Evolutionary conservation across 257 asterid genomes (phyloP).

Genomic region (Petunia secreta): DNA sequence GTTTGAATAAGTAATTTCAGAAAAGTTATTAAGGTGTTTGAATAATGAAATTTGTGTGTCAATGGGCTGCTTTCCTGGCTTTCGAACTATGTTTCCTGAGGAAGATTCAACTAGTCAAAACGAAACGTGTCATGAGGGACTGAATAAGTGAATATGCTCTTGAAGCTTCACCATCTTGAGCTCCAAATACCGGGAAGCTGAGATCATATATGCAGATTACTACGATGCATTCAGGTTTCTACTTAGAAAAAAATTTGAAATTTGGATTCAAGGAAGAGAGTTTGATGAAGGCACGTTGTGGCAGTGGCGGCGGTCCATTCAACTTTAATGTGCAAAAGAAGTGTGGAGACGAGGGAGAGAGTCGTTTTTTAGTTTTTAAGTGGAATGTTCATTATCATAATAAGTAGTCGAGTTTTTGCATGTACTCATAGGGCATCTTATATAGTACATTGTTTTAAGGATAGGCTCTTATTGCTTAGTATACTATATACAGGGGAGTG

Average conservation of each 20-base stretch:
- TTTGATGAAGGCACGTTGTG: not conserved
- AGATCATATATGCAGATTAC: constrained; percentile 2
- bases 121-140: not conserved
- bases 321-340: not conserved
- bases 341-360: not conserved
- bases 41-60: too few species aligned
- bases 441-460: not conserved
- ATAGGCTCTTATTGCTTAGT: not conserved
- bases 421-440: not conserved
- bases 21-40: too few species aligned
- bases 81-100: not conserved
- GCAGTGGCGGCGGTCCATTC: not conserved
- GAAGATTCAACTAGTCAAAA: not conserved
- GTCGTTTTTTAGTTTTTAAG: too few species aligned
- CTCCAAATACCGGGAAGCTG: not conserved
- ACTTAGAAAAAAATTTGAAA: not conserved
- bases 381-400: too few species aligned
- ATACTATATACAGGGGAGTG: not conserved
- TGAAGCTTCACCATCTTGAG: not conserved
- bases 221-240: not conserved
- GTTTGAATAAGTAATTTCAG: too few species aligned
- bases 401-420: too few species aligned
- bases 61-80: not conserved
- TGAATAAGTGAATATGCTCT: not conserved
- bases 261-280: not conserved